phyloP scores from a whole-genome alignment of 1,284 basidiomycete species.

The Flammula alnicola region DNA sequence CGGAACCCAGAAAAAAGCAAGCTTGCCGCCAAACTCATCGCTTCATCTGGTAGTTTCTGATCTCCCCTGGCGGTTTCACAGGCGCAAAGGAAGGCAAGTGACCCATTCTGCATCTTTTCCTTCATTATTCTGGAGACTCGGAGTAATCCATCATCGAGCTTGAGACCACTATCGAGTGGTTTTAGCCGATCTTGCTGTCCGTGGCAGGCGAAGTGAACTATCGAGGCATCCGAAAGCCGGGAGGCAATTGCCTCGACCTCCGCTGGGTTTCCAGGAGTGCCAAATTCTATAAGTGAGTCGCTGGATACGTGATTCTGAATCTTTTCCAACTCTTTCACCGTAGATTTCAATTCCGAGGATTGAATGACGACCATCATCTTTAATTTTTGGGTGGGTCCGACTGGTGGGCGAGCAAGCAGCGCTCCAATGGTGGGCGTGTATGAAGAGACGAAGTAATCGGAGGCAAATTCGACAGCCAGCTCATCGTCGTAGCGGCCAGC shows the following conservation, averaged over 20 bases:
- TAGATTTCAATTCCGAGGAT: neutral
- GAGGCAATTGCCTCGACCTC: neutral
- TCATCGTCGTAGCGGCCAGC: slow-evolving; percentile 7
- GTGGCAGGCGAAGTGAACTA: slow-evolving; percentile 19
- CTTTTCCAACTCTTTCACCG: slow-evolving; percentile 3
- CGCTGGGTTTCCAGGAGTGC: slow-evolving; percentile 2
- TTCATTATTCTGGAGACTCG: slow-evolving; percentile 12
- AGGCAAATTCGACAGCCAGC: slow-evolving; percentile 1
- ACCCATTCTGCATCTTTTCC: slow-evolving; percentile 8
- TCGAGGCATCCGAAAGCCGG: slow-evolving; percentile 6
- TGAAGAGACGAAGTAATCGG: slow-evolving; percentile 10
- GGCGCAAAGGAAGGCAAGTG: slow-evolving; percentile 8
- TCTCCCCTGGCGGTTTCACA: slow-evolving; percentile 14
- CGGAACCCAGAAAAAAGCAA: slow-evolving; percentile 20
- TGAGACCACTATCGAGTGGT: slow-evolving; percentile 12
- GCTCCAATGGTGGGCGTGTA: slow-evolving; percentile 7
- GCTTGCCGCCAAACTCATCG: slow-evolving; percentile 23
- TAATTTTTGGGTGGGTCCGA: neutral
- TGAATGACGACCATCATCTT: slow-evolving; percentile 7
- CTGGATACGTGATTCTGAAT: slow-evolving; percentile 1
- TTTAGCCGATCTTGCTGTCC: slow-evolving; percentile 10
- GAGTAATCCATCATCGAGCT: slow-evolving; percentile 5
- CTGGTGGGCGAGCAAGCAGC: neutral
- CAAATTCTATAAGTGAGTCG: slow-evolving; percentile 2
- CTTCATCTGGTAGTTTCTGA: slow-evolving; percentile 19